phyloP scores from a whole-genome alignment of 2,329 filamentous ascomycete species.

The Sphaerostilbella broomeana region DNA sequence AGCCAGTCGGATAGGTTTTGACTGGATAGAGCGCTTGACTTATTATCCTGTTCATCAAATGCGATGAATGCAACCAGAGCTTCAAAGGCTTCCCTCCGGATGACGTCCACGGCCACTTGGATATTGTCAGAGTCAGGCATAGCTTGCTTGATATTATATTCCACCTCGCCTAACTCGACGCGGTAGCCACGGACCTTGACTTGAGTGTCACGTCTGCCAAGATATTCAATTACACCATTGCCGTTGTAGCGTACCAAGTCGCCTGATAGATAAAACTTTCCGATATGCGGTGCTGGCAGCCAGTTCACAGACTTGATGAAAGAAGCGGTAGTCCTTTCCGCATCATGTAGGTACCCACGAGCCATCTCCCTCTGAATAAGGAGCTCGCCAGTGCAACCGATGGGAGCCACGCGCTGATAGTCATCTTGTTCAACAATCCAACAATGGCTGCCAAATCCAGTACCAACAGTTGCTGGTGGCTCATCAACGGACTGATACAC shows the following conservation, averaged over 20 bases:
- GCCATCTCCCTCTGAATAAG: conserved; percentile 6
- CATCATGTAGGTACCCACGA: conserved; percentile 1
- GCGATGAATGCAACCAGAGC: conserved; percentile 6
- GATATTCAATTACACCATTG: conserved; percentile 5
- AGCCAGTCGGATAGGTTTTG: conserved; percentile 11
- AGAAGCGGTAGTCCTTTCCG: conserved; percentile 2
- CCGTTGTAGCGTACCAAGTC: conserved; percentile 1
- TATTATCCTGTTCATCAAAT: too few relatives aligned
- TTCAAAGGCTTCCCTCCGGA: background rate
- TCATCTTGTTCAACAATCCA: conserved; percentile 9
- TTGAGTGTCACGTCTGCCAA: conserved; percentile 3
- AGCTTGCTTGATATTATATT: conserved; percentile 5
- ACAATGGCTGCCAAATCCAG: background rate
- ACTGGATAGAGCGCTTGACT: background rate
- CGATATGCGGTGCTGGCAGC: too few relatives aligned
- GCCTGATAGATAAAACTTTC: conserved; percentile 2
- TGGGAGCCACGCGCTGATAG: background rate
- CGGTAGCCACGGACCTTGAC: conserved; percentile 4
- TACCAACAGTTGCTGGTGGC: conserved; percentile 6
- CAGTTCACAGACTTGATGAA: background rate
- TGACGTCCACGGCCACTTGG: conserved; percentile 9
- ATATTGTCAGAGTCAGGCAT: background rate
- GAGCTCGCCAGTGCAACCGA: conserved; percentile 4
- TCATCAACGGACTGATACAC: background rate
- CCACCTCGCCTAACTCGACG: conserved; percentile 9